phyloP scores from a whole-genome alignment of 2,329 filamentous ascomycete species.

The Cladophialophora psammophila region DNA sequence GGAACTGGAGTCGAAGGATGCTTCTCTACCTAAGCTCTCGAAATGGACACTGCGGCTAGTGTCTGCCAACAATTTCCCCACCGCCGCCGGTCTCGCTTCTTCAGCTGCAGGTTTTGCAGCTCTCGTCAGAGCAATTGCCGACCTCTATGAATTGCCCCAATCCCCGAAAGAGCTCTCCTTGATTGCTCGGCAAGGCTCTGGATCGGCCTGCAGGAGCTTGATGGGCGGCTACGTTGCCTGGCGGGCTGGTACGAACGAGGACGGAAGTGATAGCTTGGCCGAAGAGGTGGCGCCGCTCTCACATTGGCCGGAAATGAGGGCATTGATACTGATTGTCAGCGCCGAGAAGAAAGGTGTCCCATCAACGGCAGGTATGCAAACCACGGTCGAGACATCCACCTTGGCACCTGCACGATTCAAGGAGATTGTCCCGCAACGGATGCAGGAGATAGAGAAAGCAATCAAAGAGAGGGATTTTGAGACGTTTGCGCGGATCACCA shows the following conservation, averaged over 20 bases:
- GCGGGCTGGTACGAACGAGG: conserved; percentile 76
- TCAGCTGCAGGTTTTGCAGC: conserved; percentile 65
- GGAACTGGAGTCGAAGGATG: conserved; percentile 73
- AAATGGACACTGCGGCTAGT: conserved; percentile 81
- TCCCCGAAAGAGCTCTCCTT: conserved; percentile 82
- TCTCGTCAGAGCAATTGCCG: conserved; percentile 79
- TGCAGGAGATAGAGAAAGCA: conserved; percentile 84
- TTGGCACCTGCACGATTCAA: conserved; percentile 80
- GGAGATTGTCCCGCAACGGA: conserved; percentile 79
- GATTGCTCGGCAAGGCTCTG: conserved; percentile 91
- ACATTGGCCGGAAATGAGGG: conserved; percentile 96
- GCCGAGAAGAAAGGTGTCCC: conserved; percentile 96
- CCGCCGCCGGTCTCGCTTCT: conserved; percentile 80
- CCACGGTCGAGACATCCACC: conserved; percentile 89
- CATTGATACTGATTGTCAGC: conserved; percentile 86
- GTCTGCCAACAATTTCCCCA: conserved; percentile 98
- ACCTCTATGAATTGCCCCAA: conserved; percentile 86
- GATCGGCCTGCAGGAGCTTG: conserved; percentile 89
- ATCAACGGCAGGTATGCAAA: conserved; percentile 94
- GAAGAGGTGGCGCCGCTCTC: conserved; percentile 85
- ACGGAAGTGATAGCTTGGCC: conserved; percentile 86
- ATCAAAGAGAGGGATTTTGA: conserved; percentile 81
- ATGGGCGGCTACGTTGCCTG: conserved; percentile 92
- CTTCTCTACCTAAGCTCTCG: conserved; percentile 82
- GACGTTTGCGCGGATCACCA: conserved; percentile 86